phyloP scores from a whole-genome alignment of 2,329 filamentous ascomycete species.

The Aspergillus proliferans region DNA sequence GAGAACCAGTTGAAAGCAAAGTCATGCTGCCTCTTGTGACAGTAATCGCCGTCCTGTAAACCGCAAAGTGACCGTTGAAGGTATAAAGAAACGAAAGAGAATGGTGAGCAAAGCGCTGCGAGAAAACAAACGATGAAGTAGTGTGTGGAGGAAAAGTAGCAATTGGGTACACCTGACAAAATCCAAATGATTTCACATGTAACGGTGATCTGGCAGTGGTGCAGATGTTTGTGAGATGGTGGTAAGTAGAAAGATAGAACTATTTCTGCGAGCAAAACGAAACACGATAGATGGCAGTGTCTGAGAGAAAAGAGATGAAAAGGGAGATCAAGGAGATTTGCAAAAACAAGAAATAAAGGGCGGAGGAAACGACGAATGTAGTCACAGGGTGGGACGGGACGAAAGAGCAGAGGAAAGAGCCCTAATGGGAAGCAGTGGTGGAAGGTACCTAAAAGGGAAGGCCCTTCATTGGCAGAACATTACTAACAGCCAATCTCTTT shows the following conservation, averaged over 20 bases:
- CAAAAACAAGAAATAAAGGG: conserved; percentile 2
- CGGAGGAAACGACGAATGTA: conserved; percentile 1
- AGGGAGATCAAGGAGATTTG: conserved; percentile 11
- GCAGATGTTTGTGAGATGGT: conserved; percentile 18
- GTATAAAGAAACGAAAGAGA: background rate
- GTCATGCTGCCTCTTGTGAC: conserved; percentile 19
- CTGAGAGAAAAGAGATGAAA: conserved; percentile 13
- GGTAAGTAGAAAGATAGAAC: conserved; percentile 12
- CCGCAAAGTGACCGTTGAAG: background rate
- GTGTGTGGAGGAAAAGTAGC: conserved; percentile 7
- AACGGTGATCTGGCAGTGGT: conserved; percentile 13
- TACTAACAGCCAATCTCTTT: too few species aligned
- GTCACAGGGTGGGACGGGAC: background rate
- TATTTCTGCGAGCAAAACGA: conserved; percentile 6
- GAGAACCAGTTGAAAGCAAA: conserved; percentile 18
- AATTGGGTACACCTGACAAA: conserved; percentile 7
- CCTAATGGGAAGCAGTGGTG: too few species aligned
- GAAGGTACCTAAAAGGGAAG: too few species aligned
- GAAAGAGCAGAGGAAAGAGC: background rate
- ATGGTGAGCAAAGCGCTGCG: background rate
- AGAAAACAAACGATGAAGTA: conserved; percentile 8
- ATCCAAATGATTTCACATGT: conserved; percentile 20
- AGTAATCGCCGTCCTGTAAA: conserved; percentile 1
- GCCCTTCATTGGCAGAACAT: too few species aligned
- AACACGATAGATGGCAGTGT: conserved; percentile 16